Conservation (phyloP, 805 yeast species). For the Ogataea populi-albae region DNA sequence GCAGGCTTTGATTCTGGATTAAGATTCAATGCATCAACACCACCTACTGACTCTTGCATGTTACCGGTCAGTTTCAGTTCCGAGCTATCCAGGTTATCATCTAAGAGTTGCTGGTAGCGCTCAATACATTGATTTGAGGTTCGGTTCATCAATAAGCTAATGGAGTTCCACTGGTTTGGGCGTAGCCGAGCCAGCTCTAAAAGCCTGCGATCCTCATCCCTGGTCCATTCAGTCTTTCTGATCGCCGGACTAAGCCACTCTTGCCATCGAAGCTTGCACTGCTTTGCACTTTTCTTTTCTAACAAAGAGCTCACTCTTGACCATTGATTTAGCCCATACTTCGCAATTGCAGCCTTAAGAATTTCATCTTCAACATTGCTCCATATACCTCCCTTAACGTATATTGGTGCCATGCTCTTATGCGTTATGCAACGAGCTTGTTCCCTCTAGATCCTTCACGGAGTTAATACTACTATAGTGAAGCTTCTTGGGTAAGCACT, state of each 20-base stretch:
- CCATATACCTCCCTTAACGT: constrained; percentile 90
- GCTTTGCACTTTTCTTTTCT: constrained; percentile 83
- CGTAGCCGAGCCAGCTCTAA: constrained; percentile 62
- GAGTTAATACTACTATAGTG: neutral
- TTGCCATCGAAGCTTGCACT: constrained; percentile 89
- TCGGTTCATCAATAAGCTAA: constrained; percentile 76
- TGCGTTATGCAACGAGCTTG: too few relatives aligned
- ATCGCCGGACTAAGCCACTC: constrained; percentile 82
- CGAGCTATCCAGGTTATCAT: constrained; percentile 39
- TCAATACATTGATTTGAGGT: constrained; percentile 87
- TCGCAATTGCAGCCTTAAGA: constrained; percentile 83
- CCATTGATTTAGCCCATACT: constrained; percentile 95
- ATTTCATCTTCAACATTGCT: constrained; percentile 83
- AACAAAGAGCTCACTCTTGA: constrained; percentile 83
- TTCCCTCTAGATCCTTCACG: neutral
- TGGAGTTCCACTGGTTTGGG: constrained; percentile 94
- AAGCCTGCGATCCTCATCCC: constrained; percentile 72
- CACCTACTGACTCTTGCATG: constrained; percentile 14
- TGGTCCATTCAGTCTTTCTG: constrained; percentile 62
- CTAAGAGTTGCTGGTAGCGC: constrained; percentile 71
- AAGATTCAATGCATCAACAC: constrained; percentile 57
- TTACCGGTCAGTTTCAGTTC: constrained; percentile 26
- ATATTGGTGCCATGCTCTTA: constrained; percentile 53
- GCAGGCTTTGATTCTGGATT: constrained; percentile 79
- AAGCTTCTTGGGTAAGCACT: neutral